phyloP scores from a whole-genome alignment of 345 rosid species.

The Sonneratia caseolaris region DNA sequence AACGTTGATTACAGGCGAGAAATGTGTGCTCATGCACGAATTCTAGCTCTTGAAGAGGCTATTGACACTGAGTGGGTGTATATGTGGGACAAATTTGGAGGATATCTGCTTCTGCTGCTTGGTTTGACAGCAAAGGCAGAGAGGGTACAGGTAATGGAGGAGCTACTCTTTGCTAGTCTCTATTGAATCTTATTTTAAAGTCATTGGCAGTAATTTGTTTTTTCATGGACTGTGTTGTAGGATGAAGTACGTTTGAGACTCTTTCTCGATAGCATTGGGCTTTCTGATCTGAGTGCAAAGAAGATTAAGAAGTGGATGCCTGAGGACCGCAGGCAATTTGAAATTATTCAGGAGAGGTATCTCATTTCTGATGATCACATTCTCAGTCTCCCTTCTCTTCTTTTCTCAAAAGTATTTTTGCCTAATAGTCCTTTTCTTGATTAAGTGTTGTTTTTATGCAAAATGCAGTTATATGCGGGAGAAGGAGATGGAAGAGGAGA shows the following conservation, averaged over 20 bases:
- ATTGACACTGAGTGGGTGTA: constrained; percentile 99
- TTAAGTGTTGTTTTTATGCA: background rate
- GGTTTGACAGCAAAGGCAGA: constrained; percentile 99
- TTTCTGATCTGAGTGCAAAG: constrained; percentile 91
- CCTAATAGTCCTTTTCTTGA: background rate
- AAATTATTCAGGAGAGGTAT: constrained; percentile 97
- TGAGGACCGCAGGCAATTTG: constrained; percentile 95
- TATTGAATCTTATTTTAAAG: constrained; percentile 1
- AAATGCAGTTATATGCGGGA: constrained; percentile 81
- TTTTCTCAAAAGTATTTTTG: constrained; percentile 1
- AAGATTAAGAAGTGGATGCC: constrained; percentile 99
- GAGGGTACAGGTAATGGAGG: constrained; percentile 68
- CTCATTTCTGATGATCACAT: constrained; percentile 5
- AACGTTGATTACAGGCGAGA: constrained; percentile 82
- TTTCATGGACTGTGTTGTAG: constrained; percentile 24
- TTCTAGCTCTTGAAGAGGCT: constrained; percentile 97
- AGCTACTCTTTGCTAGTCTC: constrained; percentile 11
- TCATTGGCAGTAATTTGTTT: background rate
- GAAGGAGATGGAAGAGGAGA: constrained; percentile 99
- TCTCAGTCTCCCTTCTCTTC: constrained; percentile 1
- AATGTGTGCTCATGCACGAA: constrained; percentile 98
- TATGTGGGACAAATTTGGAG: constrained; percentile 99
- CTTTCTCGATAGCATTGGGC: constrained; percentile 97
- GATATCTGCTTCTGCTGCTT: constrained; percentile 83
- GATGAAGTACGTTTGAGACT: constrained; percentile 98